Evolutionary conservation across 1,284 basidiomycete genomes (phyloP), one percentile per base, ranked within the genome.

Genomic region (Rhodotorula sp.): DNA sequence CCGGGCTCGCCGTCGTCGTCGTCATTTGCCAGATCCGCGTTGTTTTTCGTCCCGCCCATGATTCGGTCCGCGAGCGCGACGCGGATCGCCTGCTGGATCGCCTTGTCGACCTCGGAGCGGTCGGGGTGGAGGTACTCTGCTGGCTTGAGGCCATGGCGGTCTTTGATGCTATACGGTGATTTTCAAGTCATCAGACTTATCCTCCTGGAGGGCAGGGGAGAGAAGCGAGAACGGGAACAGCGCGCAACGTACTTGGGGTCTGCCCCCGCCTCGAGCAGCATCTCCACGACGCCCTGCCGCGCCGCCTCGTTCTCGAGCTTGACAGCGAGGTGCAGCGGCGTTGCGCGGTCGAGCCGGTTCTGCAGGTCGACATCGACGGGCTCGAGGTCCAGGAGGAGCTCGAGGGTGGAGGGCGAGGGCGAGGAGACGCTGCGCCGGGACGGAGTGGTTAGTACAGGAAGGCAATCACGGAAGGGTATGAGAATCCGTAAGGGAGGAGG

Each of bases 271-370:
- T 92, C 91, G 8, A 92, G 81, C 62, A 93, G 82, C 70, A 85
- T 88, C 73, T 87, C 85, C 34, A 90, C 87, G 69, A 89, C 75
- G 82, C 82, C 81, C 79, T 80, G 81, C 41, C 91, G 84, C 15
- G 87, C 82, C 54, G 89, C 88, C 12, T 84, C 83, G 69, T 92
- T 85, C 73, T 88, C 84, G 67, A 90, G 82, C 69, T 83, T 81
- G 27, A 91, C 84, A 1, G 92, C 92, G 29, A 92, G 85, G 80
- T 95, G 93, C 19, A 96, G 83, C 2, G 93, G 92, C 0, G 93
- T 95, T 50, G 89, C 88, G 17, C 87, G 86, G 53, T 90, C 88
- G 44, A 91, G 81, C 32, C 86, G 85, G 81, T 94, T 94, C 78
- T 88, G 85, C 29, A 88, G 86, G 80, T 95, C 92, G 64, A 94